Evolutionary conservation across 768 basidiomycete species (phyloP).

Genomic region (Kondoa malvinella): DNA sequence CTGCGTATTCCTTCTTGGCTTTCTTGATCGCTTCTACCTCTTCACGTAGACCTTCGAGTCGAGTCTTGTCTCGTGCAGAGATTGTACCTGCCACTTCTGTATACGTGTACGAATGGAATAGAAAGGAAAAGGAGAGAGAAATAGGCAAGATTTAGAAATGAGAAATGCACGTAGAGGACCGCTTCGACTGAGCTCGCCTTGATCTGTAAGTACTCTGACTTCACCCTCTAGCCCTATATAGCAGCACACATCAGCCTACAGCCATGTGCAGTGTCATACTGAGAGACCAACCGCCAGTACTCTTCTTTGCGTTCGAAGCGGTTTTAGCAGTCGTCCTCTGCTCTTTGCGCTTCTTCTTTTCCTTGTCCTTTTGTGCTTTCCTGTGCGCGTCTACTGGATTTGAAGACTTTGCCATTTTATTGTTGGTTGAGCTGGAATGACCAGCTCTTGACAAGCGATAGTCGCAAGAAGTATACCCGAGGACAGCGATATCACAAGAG

Average conservation of each 20-base stretch:
- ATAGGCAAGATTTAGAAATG: no score
- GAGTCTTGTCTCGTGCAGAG: conserved; percentile 42
- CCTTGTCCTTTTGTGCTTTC: conserved; percentile 87
- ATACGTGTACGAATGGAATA: background rate
- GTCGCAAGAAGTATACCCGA: no score
- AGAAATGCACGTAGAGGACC: no score
- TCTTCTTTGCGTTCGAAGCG: conserved; percentile 82
- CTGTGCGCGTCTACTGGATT: conserved; percentile 93
- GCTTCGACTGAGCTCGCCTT: conserved; percentile 22
- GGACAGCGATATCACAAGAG: no score
- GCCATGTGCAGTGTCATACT: no score
- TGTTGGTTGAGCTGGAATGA: background rate
- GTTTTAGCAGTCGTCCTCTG: conserved; percentile 64
- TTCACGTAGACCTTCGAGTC: conserved; percentile 51
- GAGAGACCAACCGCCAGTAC: conserved; percentile 12
- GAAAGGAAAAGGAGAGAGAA: background rate
- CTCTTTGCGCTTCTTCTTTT: conserved; percentile 93
- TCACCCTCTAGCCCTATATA: conserved; percentile 69
- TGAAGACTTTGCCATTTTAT: conserved; percentile 41
- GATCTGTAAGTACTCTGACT: conserved; percentile 35
- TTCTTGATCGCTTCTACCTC: conserved; percentile 65
- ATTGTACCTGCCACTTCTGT: conserved; percentile 22
- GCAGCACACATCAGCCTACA: background rate
- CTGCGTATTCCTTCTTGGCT: conserved; percentile 67
- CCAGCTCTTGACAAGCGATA: no score